These are phyloP conservation scores for Gossypium australe DNA, from an alignment of 345 rosid genomes.

Conservation along the genomic window DNA sequence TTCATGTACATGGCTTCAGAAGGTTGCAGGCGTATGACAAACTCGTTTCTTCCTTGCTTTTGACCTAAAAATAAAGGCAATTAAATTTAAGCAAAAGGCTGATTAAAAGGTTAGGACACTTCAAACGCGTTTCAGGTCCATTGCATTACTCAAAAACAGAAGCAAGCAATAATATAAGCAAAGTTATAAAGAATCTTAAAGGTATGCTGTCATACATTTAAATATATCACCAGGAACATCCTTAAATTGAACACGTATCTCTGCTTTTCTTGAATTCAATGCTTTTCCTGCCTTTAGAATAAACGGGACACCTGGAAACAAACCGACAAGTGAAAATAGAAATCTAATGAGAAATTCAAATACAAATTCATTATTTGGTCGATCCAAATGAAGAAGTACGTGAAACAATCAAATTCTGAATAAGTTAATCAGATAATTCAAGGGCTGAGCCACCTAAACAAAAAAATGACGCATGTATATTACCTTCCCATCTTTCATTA, in stretches of 20 bases:
- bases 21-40: conserved; percentile 96
- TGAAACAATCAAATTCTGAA: neutral
- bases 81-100: conserved; percentile 1
- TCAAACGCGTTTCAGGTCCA: neutral
- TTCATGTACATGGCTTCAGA: conserved; percentile 98
- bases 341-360: conserved; percentile 2
- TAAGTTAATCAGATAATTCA: neutral
- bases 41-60: conserved; percentile 97
- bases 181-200: conserved; percentile 7
- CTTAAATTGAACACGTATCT: conserved; percentile 96
- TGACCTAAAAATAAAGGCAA: conserved; percentile 42
- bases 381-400: neutral
- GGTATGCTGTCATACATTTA: conserved; percentile 46
- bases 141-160: neutral
- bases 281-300: conserved; percentile 98
- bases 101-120: neutral
- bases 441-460: neutral
- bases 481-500: conserved; percentile 99
- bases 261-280: conserved; percentile 91
- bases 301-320: conserved; percentile 82
- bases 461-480: conserved; percentile 2
- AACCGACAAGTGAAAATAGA: conserved; percentile 10
- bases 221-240: conserved; percentile 99
- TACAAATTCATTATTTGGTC: neutral
- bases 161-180: neutral